These are phyloP conservation scores for Lyophyllum decastes DNA, from an alignment of 768 basidiomycete species.

Conservation along the genomic window DNA sequence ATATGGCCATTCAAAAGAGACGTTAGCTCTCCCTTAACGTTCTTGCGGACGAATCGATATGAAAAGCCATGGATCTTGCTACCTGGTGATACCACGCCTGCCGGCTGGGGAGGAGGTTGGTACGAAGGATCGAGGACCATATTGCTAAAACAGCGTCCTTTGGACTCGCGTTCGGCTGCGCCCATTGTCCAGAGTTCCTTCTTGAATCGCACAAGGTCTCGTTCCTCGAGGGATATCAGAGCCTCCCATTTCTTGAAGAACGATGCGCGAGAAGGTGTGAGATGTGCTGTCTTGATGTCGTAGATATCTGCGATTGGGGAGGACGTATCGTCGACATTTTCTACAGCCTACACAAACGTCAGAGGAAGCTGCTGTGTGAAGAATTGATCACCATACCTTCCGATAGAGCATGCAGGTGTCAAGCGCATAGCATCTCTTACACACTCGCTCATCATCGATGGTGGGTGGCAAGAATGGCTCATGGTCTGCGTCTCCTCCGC, in stretches of 20 bases:
- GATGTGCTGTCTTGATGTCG: conserved; percentile 76
- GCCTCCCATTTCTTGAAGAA: conserved; percentile 95
- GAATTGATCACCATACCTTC: conserved; percentile 46
- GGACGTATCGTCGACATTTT: conserved; percentile 53
- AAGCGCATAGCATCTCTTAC: conserved; percentile 78
- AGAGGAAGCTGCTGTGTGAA: not conserved
- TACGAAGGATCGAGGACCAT: conserved; percentile 69
- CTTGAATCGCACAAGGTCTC: conserved; percentile 79
- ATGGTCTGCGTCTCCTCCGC: conserved; percentile 10
- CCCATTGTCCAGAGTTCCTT: conserved; percentile 94
- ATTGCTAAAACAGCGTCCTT: conserved; percentile 80
- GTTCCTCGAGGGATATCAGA: conserved; percentile 83
- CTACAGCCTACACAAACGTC: conserved; percentile 56
- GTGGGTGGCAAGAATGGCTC: conserved; percentile 82
- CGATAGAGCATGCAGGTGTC: conserved; percentile 96
- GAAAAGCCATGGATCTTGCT: conserved; percentile 77
- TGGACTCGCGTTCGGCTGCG: conserved; percentile 74
- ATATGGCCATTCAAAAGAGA: conserved; percentile 73
- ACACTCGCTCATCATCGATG: conserved; percentile 78
- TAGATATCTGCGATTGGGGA: conserved; percentile 71
- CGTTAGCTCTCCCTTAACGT: conserved; percentile 5
- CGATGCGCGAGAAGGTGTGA: conserved; percentile 60
- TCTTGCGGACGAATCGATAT: conserved; percentile 64
- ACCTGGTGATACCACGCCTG: conserved; percentile 22
- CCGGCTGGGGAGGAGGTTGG: conserved; percentile 19